Conservation (phyloP, 441 rosid species). For the Mallotus japonicus region DNA sequence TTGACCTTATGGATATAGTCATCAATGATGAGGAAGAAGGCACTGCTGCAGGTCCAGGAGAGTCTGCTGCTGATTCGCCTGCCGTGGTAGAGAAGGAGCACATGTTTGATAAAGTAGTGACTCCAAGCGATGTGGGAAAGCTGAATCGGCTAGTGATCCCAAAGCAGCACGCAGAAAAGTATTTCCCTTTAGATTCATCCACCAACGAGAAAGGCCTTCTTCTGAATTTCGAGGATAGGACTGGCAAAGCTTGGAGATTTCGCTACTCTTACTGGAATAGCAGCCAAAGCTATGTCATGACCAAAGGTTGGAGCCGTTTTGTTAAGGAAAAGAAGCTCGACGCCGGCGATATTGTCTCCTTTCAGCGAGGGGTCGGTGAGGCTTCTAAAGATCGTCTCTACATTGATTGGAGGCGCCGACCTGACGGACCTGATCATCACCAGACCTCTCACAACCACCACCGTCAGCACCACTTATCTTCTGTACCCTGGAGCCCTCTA, state of each 20-base stretch:
- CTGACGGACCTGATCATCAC: constrained; percentile 45
- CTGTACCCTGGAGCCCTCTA: constrained; percentile 49
- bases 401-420: constrained; percentile 92
- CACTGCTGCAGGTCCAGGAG: neutral
- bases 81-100: constrained; percentile 17
- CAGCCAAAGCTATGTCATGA: constrained; percentile 98
- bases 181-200: constrained; percentile 77
- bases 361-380: constrained; percentile 77
- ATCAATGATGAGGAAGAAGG: constrained; percentile 8
- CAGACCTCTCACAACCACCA: constrained; percentile 19
- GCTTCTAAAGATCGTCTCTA: constrained; percentile 48
- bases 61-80: neutral
- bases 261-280: constrained; percentile 96
- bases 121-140: constrained; percentile 74
- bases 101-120: constrained; percentile 29
- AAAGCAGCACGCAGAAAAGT: constrained; percentile 92
- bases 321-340: constrained; percentile 96
- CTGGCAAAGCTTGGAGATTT: constrained; percentile 87
- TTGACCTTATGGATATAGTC: neutral
- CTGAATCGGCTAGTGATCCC: constrained; percentile 96
- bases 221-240: constrained; percentile 80
- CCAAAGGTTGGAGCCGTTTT: constrained; percentile 99
- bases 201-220: constrained; percentile 75
- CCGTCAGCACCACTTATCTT: constrained; percentile 22
- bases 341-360: constrained; percentile 88